A percentile compares a stretch with the other conserved stretches of the same genome.
phyloP scores from a whole-genome alignment of 176 grass and related monocot genomes.

The Thalia dealbata region DNA sequence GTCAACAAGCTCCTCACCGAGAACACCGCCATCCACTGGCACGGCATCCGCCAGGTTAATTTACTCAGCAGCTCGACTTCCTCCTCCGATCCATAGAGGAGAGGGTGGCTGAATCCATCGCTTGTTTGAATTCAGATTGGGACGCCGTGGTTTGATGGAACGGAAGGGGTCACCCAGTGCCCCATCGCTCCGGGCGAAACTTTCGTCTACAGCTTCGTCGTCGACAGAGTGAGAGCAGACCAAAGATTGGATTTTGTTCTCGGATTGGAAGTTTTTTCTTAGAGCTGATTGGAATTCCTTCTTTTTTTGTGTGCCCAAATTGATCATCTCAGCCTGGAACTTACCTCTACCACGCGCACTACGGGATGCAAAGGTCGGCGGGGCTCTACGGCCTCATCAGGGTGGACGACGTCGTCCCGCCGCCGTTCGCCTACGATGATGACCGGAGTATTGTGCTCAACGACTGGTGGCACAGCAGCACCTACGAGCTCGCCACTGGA shows the following conservation, averaged over 20 bases:
- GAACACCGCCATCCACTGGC: conserved; percentile 85
- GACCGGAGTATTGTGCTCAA: conserved; percentile 63
- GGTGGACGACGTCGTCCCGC: conserved; percentile 17
- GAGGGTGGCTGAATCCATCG: too few relatives aligned
- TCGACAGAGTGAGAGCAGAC: conserved; percentile 66
- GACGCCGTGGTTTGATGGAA: conserved; percentile 76
- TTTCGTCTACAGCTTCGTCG: conserved; percentile 51
- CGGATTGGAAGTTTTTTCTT: neutral
- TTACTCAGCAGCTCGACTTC: too few relatives aligned
- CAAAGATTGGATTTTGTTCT: neutral
- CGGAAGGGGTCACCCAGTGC: conserved; percentile 74
- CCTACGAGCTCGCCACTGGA: conserved; percentile 58
- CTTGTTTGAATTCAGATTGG: conserved; percentile 24
- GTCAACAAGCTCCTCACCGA: conserved; percentile 68
- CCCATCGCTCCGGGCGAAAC: conserved; percentile 45
- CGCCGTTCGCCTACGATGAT: conserved; percentile 58
- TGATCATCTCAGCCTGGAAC: conserved; percentile 32
- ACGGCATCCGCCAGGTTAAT: conserved; percentile 61
- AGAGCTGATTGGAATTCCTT: neutral
- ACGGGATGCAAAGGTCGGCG: conserved; percentile 68
- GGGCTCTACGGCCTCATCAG: conserved; percentile 76
- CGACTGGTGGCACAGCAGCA: conserved; percentile 83
- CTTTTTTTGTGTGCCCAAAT: too few relatives aligned
- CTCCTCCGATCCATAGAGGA: neutral
- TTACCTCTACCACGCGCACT: conserved; percentile 76